Percentiles rank a stretch among this genome's conserved stretches.
These are phyloP conservation scores for Chytridiales sp. DNA, from an alignment of 371 early-diverging fungal genomes.

Conservation along the genomic window DNA sequence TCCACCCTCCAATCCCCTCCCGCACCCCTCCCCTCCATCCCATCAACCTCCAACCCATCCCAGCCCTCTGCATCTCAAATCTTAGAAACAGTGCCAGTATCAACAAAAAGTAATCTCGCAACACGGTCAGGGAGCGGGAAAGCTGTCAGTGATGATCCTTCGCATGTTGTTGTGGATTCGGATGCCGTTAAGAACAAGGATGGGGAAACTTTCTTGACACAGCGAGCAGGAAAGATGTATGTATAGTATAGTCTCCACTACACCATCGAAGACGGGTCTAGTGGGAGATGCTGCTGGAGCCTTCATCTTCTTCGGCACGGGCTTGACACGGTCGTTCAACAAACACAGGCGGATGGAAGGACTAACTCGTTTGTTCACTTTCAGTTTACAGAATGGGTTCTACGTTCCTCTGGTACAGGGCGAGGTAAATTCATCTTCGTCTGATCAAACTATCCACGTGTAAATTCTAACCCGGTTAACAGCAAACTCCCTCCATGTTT, in stretches of 20 bases:
- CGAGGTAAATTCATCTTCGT: constrained; percentile 15
- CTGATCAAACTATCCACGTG: not conserved
- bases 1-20: too few species aligned
- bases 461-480: not conserved
- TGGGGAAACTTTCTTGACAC: constrained; percentile 50
- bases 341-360: too few species aligned
- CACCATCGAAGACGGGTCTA: not conserved
- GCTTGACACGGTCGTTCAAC: not conserved
- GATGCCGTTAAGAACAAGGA: constrained; percentile 12
- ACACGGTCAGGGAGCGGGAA: too few species aligned
- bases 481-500: constrained; percentile 35
- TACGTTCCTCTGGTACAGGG: constrained; percentile 28
- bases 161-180: too few species aligned
- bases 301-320: not conserved
- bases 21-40: too few species aligned
- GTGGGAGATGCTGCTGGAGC: not conserved
- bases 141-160: too few species aligned
- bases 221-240: constrained; percentile 52
- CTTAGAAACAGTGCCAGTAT: too few species aligned
- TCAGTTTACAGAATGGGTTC: constrained; percentile 20
- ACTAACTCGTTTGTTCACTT: not conserved
- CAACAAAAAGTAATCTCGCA: too few species aligned
- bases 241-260: not conserved
- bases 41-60: too few species aligned
- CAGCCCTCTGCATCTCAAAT: too few species aligned